phyloP scores from a whole-genome alignment of 768 basidiomycete genomes.

The Kwoniella heveanensis region DNA sequence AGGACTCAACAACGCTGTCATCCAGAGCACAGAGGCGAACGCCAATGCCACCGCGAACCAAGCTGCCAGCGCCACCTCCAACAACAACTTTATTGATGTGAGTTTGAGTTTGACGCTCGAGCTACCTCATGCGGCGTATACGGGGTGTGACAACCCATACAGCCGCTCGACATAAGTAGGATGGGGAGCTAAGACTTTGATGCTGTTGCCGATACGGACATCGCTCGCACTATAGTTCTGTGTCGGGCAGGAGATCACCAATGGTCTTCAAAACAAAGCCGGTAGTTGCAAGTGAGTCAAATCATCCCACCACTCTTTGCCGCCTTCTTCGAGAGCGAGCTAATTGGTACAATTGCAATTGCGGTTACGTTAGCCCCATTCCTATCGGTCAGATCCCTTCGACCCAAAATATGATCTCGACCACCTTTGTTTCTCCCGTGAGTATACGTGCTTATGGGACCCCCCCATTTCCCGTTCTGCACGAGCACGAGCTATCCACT shows the following conservation, averaged over 20 bases:
- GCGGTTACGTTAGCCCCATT: slow-evolving; percentile 4
- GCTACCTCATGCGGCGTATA: too few relatives aligned
- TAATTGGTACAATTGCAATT: background rate
- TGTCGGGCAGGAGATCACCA: slow-evolving; percentile 61
- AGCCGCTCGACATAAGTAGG: too few relatives aligned
- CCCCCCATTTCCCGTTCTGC: background rate
- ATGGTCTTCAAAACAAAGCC: slow-evolving; percentile 59
- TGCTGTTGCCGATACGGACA: too few relatives aligned
- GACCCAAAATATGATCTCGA: slow-evolving; percentile 64
- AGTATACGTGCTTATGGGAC: background rate
- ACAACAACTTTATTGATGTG: slow-evolving; percentile 62
- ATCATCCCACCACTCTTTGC: slow-evolving; percentile 24
- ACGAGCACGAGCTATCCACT: too few relatives aligned
- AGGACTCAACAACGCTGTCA: slow-evolving; percentile 26
- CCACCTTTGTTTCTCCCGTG: slow-evolving; percentile 60
- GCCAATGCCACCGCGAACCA: slow-evolving; percentile 56
- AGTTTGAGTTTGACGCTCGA: too few relatives aligned
- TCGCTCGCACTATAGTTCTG: too few relatives aligned
- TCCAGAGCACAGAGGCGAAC: slow-evolving; percentile 29
- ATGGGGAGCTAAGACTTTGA: too few relatives aligned
- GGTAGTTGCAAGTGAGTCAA: slow-evolving; percentile 40
- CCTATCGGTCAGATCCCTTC: slow-evolving; percentile 60
- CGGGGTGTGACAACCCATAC: too few relatives aligned
- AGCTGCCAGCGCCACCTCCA: slow-evolving; percentile 62
- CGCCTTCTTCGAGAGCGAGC: background rate